Base-by-base conservation (phyloP, 352 stramenopile species). In the Proteromonas lacertae region DNA sequence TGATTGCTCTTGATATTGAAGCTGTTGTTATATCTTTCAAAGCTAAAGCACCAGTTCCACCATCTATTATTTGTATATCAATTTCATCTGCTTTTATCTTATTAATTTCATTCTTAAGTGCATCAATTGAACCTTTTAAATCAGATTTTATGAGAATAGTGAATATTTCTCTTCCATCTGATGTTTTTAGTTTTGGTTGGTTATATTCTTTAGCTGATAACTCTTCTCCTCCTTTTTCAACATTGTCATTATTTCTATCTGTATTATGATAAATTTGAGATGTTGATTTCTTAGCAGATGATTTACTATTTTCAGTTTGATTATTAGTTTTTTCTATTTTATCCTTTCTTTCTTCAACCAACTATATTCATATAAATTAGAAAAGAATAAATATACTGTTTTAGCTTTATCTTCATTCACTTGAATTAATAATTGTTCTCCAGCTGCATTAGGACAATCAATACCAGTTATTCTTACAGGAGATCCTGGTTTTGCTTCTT, bases 81-180 rank as follows among this genome's bases (percentile, higher is more conserved):
- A 66, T 62, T 23, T 71, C 56, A 26, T 36, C 55, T 21, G 56
- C 57, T 5, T 2, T 4, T 40, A 13, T 54, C 35, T 9, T 20
- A 30, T 47, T 36, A 1, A 76, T 43, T 17, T 52, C 47, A 20
- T 49, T 41, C 18, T 52, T 44, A n/a, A 87, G 40, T 24, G 84
- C 83, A 38, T 92, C 64, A 17, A 92, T 78, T 26, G 83, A 78
- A 33, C 83, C 84, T 36, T 91, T 73, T n/a, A 79, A 75, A 50
- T 98, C 84, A 10, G 81, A 86, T 59, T 96, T 96, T 20, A 96
- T 59, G 21, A 98, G 66, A 32, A 96, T 79, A 21, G 74, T 81
- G 42, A 96, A 72, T 44, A 63, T 51, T 40, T 90, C 61, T 45
- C 90, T 87, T 0, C 50, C 57, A 13, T 66, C 56, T 33, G 71